phyloP scores from a whole-genome alignment of 179 eudicot genomes.

The Actinidia arguta region DNA sequence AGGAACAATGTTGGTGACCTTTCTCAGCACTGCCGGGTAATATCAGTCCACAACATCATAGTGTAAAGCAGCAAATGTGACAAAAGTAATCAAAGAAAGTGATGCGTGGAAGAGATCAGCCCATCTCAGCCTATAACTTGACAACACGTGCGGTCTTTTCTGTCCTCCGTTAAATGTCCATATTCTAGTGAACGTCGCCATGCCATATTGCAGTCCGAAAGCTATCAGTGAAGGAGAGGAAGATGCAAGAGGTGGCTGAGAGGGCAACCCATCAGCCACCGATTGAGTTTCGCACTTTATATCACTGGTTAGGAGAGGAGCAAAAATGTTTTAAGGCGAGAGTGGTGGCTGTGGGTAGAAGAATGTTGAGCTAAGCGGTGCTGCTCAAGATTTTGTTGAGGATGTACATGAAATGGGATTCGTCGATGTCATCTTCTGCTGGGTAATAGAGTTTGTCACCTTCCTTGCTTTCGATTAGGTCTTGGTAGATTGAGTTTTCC shows the following conservation, averaged over 20 bases:
- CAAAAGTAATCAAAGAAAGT: conserved; percentile 59
- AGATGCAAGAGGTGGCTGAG: conserved; percentile 54
- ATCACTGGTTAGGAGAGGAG: conserved; percentile 70
- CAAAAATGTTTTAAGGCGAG: conserved; percentile 67
- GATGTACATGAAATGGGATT: conserved; percentile 49
- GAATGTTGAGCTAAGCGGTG: conserved; percentile 69
- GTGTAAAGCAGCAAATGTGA: conserved; percentile 65
- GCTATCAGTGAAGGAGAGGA: conserved; percentile 70
- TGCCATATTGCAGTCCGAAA: conserved; percentile 54
- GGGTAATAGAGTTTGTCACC: conserved; percentile 22
- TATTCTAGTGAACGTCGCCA: conserved; percentile 65
- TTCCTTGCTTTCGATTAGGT: conserved; percentile 36
- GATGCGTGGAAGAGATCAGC: conserved; percentile 59
- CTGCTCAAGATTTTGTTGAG: conserved; percentile 62
- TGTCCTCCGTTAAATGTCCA: conserved; percentile 63
- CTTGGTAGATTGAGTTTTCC: conserved; percentile 39
- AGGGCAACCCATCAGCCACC: conserved; percentile 61
- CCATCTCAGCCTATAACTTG: conserved; percentile 63
- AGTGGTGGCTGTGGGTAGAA: conserved; percentile 64
- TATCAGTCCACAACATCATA: conserved; percentile 63
- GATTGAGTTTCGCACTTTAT: conserved; percentile 55
- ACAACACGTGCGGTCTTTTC: conserved; percentile 44
- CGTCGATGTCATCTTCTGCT: conserved; percentile 47
- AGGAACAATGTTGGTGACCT: conserved; percentile 60
- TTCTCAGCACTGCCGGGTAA: conserved; percentile 49